Evolutionary conservation across 2,329 filamentous ascomycete genomes (phyloP), one percentile per base, ranked within the genome.

Genomic region (Fusarium dimerum): DNA sequence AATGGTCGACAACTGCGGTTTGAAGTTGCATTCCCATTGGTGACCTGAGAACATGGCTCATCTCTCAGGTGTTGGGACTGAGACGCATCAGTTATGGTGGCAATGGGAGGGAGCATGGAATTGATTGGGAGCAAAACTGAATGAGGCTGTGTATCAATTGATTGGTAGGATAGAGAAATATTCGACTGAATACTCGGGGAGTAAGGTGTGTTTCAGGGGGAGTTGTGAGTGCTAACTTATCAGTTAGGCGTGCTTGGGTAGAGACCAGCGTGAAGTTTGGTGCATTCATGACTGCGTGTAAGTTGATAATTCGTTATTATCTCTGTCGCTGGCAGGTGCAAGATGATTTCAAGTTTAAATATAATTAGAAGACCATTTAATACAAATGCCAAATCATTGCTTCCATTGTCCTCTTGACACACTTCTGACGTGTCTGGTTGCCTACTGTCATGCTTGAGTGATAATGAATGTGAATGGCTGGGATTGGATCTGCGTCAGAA

Each of bases 391-490:
- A 26, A 26, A 26, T 26, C 20, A 26, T 26, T 26, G 20, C 20
- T 26, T 26, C 7, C 20, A 26, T 26, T 5, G 20, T 26, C 20
- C 20, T 26, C 20, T 26, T 26, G 7, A 26, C 20, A 26, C 20
- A 26, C 20, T 26, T 26, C 49, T 51, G 49, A 51, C 49, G 41
- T 54, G 52, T 45, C 43, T 45, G 47, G 43, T 18, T 60, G 48
- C 48, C 51, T 52, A 29, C 13, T 42, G 36, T 48, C 39, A 36
- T 54, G 32, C 50, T 45, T 47, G 51, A 47, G 50, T 54, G 57
- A 45, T 20, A 43, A 43, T 26, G 44, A 47, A 43, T 45, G 30
- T 55, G 48, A 50, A 60, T 53, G 50, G 55, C 54, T 57, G 54
- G 54, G 34, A 32, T 30, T 48, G 43, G 7, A 16, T 12, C 34